Conservation (phyloP, 305 asterid genomes). For the Striga hermonthica region DNA sequence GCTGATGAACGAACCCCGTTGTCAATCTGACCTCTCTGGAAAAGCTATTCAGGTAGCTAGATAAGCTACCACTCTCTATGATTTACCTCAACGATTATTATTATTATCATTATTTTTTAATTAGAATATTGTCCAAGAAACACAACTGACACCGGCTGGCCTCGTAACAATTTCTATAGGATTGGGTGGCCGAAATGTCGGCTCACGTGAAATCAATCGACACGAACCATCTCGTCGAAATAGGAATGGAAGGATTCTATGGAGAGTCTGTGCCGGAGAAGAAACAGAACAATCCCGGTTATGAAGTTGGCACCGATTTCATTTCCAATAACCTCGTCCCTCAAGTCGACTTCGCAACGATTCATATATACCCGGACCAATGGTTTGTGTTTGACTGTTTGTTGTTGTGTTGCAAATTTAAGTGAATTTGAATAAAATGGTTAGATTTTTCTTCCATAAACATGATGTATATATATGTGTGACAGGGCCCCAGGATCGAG, state of each 20-base stretch:
- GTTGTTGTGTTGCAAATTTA: no score
- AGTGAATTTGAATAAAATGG: no score
- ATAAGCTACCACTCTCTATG: no score
- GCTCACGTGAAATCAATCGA: conserved; percentile 45
- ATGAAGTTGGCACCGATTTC: conserved; percentile 46
- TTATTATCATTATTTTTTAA: no score
- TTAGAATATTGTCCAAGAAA: neutral
- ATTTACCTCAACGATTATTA: no score
- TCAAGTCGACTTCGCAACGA: conserved; percentile 46
- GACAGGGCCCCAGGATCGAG: conserved; percentile 32
- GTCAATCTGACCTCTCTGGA: conserved; percentile 43
- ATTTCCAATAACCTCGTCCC: conserved; percentile 39
- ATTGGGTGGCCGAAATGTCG: conserved; percentile 46
- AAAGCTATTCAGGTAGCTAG: conserved; percentile 43
- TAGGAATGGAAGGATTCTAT: conserved; percentile 54
- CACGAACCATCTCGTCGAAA: conserved; percentile 41
- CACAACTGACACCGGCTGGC: neutral
- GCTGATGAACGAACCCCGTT: conserved; percentile 53
- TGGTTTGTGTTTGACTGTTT: conserved; percentile 36
- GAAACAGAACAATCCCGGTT: conserved; percentile 44
- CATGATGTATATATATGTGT: neutral
- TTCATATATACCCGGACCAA: conserved; percentile 53
- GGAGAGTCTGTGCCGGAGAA: conserved; percentile 44
- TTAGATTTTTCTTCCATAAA: no score
- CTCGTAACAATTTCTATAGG: conserved; percentile 27